A percentile compares a stretch with the other conserved stretches of the same genome.
Evolutionary conservation across 2,329 filamentous ascomycete species (phyloP).

Genomic region (Clonostachys solani): DNA sequence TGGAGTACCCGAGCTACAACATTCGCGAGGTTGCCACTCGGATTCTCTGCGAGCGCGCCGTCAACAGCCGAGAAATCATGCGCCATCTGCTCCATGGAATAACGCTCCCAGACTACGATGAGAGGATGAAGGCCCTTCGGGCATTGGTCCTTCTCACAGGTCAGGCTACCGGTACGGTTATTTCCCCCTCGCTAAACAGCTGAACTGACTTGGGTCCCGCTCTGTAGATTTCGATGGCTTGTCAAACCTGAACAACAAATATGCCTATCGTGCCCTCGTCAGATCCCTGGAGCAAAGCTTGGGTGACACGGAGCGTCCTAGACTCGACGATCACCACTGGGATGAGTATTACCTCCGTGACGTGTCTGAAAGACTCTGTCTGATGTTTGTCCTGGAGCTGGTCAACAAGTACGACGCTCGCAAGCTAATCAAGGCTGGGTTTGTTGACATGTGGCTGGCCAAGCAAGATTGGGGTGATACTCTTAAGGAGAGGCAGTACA

Average conservation of each 20-base stretch:
- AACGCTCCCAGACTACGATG: conserved; percentile 53
- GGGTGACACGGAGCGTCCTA: conserved; percentile 41
- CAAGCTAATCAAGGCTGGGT: conserved; percentile 55
- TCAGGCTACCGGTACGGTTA: conserved; percentile 24
- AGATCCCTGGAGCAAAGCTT: conserved; percentile 54
- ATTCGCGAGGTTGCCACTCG: conserved; percentile 65
- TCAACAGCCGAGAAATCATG: conserved; percentile 53
- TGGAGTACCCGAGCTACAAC: conserved; percentile 67
- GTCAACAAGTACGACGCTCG: conserved; percentile 54
- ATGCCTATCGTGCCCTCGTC: conserved; percentile 54
- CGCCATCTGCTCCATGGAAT: conserved; percentile 52
- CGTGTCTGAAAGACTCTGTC: conserved; percentile 54
- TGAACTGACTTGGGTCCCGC: conserved; percentile 1
- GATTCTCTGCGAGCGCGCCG: conserved; percentile 50
- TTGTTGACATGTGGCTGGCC: conserved; percentile 71
- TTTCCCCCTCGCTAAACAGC: background rate
- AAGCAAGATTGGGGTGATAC: conserved; percentile 65
- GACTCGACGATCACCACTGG: conserved; percentile 50
- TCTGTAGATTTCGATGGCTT: conserved; percentile 28
- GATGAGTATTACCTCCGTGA: conserved; percentile 62
- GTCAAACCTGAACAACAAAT: conserved; percentile 41
- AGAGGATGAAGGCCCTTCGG: conserved; percentile 51
- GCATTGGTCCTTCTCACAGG: conserved; percentile 51
- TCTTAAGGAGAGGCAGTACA: conserved; percentile 45
- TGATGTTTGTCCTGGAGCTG: conserved; percentile 54